Conservation (phyloP, 768 basidiomycete species). For the Calocybe indica region DNA sequence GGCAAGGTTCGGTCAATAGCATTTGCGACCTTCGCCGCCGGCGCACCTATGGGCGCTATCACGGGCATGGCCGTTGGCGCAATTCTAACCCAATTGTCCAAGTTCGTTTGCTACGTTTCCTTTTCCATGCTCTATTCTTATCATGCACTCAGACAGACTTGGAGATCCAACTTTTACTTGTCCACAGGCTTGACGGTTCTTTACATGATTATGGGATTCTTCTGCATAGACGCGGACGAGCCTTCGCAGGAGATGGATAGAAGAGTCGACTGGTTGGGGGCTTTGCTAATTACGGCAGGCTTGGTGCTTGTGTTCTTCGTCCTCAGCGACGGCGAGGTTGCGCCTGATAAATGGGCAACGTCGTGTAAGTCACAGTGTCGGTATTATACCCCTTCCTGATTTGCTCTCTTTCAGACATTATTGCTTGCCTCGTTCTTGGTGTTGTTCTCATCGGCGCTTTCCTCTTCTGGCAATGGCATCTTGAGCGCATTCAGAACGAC, state of each 20-base stretch:
- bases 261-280: conserved; percentile 74
- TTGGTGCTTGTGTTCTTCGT: conserved; percentile 66
- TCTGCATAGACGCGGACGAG: conserved; percentile 57
- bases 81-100: conserved; percentile 52
- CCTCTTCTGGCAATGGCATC: conserved; percentile 53
- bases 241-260: conserved; percentile 33
- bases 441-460: conserved; percentile 48
- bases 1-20: conserved; percentile 60
- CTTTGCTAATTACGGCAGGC: conserved; percentile 53
- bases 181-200: conserved; percentile 49
- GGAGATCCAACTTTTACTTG: conserved; percentile 63
- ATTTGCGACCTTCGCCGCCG: conserved; percentile 80
- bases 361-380: conserved; percentile 10
- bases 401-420: conserved; percentile 42
- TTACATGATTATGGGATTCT: conserved; percentile 43
- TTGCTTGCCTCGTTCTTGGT: conserved; percentile 56
- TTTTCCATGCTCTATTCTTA: not conserved
- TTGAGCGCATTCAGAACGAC: conserved; percentile 30
- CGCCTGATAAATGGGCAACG: conserved; percentile 53
- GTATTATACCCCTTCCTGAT: not conserved
- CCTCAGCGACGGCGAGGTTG: conserved; percentile 56
- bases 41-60: conserved; percentile 76
- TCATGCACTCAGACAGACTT: conserved; percentile 35
- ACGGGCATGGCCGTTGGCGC: conserved; percentile 70
- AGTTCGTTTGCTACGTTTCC: conserved; percentile 18